phyloP scores from a whole-genome alignment of 768 basidiomycete genomes.

The Suillus cothurnatus region DNA sequence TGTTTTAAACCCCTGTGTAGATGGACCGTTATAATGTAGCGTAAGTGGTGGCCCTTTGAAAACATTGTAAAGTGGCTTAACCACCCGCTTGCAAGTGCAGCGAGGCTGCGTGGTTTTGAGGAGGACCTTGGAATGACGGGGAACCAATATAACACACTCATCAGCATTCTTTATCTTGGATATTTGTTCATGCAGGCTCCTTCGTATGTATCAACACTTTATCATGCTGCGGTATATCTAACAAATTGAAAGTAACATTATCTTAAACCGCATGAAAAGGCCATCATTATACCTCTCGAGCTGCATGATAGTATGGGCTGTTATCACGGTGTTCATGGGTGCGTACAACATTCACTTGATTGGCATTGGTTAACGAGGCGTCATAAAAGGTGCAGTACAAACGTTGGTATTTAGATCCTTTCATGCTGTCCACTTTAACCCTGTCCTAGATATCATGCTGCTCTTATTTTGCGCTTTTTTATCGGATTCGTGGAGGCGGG shows the following conservation, averaged over 20 bases:
- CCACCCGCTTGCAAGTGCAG: too few relatives aligned
- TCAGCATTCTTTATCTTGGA: too few relatives aligned
- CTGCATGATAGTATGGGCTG: conserved; percentile 71
- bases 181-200: too few relatives aligned
- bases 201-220: conserved; percentile 45
- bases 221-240: neutral
- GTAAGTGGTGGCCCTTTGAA: too few relatives aligned
- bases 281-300: conserved; percentile 66
- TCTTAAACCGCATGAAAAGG: conserved; percentile 60
- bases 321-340: conserved; percentile 55
- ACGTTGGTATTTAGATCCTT: conserved; percentile 22
- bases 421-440: neutral
- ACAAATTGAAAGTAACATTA: conserved; percentile 55
- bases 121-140: too few relatives aligned
- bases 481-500: conserved; percentile 69
- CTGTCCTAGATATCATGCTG: too few relatives aligned
- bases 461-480: too few relatives aligned
- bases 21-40: conserved; percentile 70
- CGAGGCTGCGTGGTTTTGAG: too few relatives aligned
- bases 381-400: conserved; percentile 38
- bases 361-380: conserved; percentile 1
- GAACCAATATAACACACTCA: too few relatives aligned
- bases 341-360: too few relatives aligned
- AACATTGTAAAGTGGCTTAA: too few relatives aligned
- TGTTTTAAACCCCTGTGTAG: conserved; percentile 29